Percentiles rank a stretch among this genome's conserved stretches.
Conservation (phyloP, 2,329 filamentous ascomycete species). For the Tolypocladium tundrense region DNA sequence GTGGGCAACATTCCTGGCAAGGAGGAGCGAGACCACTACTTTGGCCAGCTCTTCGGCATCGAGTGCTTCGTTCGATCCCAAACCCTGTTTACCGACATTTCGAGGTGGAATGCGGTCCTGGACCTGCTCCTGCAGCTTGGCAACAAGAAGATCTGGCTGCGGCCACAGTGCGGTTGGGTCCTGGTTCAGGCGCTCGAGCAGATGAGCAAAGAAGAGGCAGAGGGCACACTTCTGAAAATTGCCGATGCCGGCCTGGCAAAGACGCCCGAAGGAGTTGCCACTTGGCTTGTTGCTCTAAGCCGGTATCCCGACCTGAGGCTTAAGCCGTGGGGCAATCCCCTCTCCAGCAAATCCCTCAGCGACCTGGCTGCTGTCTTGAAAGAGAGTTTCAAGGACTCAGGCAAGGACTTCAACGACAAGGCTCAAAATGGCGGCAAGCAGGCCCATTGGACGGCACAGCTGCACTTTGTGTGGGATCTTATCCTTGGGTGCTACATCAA, state of each 20-base stretch:
- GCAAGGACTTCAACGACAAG: conserved; percentile 32
- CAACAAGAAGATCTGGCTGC: conserved; percentile 77
- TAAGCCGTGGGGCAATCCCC: conserved; percentile 69
- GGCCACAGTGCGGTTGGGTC: conserved; percentile 78
- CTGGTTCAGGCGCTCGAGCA: conserved; percentile 63
- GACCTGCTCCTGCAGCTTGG: conserved; percentile 64
- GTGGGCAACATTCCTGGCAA: conserved; percentile 48
- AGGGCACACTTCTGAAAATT: conserved; percentile 53
- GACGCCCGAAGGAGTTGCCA: conserved; percentile 78
- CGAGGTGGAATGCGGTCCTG: conserved; percentile 58
- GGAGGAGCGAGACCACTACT: conserved; percentile 76
- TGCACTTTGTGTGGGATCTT: conserved; percentile 82
- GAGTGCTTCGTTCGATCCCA: conserved; percentile 76
- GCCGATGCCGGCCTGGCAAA: conserved; percentile 57
- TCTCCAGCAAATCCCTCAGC: conserved; percentile 57
- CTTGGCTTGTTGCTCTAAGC: conserved; percentile 67
- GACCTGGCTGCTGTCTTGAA: conserved; percentile 69
- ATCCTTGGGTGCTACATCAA: conserved; percentile 50
- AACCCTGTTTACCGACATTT: conserved; percentile 52
- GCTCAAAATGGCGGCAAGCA: conserved; percentile 42
- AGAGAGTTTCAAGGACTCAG: conserved; percentile 52
- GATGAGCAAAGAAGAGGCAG: conserved; percentile 46
- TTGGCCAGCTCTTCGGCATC: conserved; percentile 79
- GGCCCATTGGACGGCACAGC: conserved; percentile 66
- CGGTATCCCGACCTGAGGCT: conserved; percentile 53